Percentiles rank a stretch among this genome's conserved stretches.
These are phyloP conservation scores for Alternaria panax DNA, from an alignment of 2,329 filamentous ascomycete species.

Conservation along the genomic window DNA sequence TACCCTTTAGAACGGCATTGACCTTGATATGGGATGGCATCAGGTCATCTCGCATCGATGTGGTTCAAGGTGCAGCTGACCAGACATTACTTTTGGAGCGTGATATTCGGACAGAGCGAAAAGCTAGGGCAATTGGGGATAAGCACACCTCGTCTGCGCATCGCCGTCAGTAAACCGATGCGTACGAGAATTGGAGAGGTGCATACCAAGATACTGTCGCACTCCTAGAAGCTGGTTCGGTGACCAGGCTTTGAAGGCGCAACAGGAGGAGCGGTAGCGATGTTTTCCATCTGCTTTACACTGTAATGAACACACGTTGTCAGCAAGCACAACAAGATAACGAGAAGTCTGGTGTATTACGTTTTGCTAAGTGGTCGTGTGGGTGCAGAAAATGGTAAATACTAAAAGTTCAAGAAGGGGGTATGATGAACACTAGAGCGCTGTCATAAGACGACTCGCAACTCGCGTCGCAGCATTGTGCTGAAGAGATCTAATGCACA, in stretches of 20 bases:
- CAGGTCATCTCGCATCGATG: background rate
- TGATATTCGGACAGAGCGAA: background rate
- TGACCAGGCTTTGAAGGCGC: constrained; percentile 18
- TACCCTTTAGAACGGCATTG: background rate
- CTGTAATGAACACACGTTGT: constrained; percentile 16
- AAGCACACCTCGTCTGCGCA: constrained; percentile 13
- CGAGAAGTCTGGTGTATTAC: constrained; percentile 39
- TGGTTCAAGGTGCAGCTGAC: background rate
- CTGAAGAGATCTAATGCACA: constrained; percentile 14
- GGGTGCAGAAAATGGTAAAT: constrained; percentile 28
- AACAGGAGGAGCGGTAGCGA: constrained; percentile 3
- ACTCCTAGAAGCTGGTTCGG: constrained; percentile 25
- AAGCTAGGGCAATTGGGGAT: constrained; percentile 3
- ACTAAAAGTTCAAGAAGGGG: constrained; percentile 20
- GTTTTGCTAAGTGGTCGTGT: constrained; percentile 36
- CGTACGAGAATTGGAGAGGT: background rate
- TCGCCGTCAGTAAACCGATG: constrained; percentile 4
- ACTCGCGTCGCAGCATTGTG: constrained; percentile 9
- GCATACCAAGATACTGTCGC: constrained; percentile 12
- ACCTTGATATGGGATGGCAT: background rate
- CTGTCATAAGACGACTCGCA: constrained; percentile 5
- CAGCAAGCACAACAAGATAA: constrained; percentile 15
- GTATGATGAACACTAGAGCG: constrained; percentile 11
- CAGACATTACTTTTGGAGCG: constrained; percentile 12
- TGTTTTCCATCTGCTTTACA: constrained; percentile 20